Evolutionary conservation across 441 rosid genomes (phyloP), one percentile per base, ranked within the genome.

Genomic region (Pelargonium myrrhifolium): DNA sequence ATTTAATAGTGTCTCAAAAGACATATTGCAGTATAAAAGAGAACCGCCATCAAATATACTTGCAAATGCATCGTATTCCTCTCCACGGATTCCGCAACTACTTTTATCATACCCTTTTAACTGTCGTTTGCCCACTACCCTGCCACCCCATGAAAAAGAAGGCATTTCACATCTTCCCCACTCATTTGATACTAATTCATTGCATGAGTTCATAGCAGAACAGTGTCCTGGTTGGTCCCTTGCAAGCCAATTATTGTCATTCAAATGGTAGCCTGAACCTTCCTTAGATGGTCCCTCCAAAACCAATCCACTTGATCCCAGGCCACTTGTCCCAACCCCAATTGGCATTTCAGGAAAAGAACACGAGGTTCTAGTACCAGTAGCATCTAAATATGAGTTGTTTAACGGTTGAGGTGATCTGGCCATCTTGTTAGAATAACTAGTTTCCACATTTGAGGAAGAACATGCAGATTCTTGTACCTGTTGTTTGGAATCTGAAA

Each of bases 31-130:
- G 77, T 90, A 90, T 76, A 93, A 77, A 75, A 93, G 89, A 28
- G 95, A 90, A 68, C 96, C 94, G 24, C 96, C 97, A 85, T 93
- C 98, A 79, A 93, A 87, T 79, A 90, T 81, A 74, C 82, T 90
- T 51, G 90, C 85, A 65, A 89, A 93, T 62, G 94, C 85, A 76
- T 83, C 89, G 77, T 89, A 84, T 66, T 93, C 93, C 78, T 90
- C 98, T 22, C 84, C 85, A 77, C 68, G 74, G 79, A 87, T 76
- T 66, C 89, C 90, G 47, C 76, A 83, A 77, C 86, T 87, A 62
- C 85, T 88, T 59, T 80, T 74, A 71, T 82, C 83, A 76, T 70
- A 77, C 65, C 81, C 68, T 68, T 82, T 85, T 58, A 81, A 85
- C 77, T 85, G 89, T 76, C 84, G 80, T 72, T 81, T 82, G n/a